These are phyloP conservation scores for Peribolospora kevripleyi DNA, from an alignment of 768 basidiomycete genomes.

Conservation along the genomic window DNA sequence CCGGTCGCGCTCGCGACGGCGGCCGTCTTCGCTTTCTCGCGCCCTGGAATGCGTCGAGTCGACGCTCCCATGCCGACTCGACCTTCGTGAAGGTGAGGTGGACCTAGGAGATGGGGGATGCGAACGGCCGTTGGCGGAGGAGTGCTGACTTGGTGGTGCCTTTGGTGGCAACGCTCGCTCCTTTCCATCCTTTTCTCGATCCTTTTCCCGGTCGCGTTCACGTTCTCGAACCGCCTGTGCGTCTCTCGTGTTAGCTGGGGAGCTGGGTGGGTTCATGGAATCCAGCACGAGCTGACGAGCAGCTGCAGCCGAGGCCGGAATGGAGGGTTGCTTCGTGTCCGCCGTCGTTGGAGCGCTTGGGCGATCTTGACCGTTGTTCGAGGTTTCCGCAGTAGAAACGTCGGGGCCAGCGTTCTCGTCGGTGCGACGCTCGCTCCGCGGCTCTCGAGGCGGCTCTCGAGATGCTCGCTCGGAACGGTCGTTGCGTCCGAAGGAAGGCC, in stretches of 20 bases:
- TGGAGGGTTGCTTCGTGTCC: too few relatives aligned
- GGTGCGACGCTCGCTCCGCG: too few relatives aligned
- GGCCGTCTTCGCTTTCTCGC: conserved; percentile 5
- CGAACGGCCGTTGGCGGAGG: background rate
- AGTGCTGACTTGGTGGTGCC: conserved; percentile 1
- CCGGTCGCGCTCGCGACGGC: conserved; percentile 13
- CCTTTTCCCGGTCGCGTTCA: conserved; percentile 1
- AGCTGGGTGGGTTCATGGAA: background rate
- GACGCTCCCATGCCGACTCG: conserved; percentile 3
- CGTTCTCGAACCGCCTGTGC: conserved; percentile 7
- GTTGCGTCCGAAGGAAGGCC: too few relatives aligned
- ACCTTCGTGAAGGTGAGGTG: background rate
- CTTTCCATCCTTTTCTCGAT: background rate
- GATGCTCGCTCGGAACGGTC: too few relatives aligned
- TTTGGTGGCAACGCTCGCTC: conserved; percentile 5
- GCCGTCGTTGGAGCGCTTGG: too few relatives aligned
- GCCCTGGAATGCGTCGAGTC: conserved; percentile 5
- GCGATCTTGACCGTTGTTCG: too few relatives aligned
- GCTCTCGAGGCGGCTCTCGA: too few relatives aligned
- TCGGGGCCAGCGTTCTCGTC: too few relatives aligned
- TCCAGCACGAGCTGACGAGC: background rate
- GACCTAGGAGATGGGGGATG: background rate
- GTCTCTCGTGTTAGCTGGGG: background rate
- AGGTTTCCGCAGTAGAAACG: too few relatives aligned
- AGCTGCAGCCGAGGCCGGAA: too few relatives aligned